Evolutionary conservation across 2,329 filamentous ascomycete genomes (phyloP).

Genomic region (Cadophora sp.): DNA sequence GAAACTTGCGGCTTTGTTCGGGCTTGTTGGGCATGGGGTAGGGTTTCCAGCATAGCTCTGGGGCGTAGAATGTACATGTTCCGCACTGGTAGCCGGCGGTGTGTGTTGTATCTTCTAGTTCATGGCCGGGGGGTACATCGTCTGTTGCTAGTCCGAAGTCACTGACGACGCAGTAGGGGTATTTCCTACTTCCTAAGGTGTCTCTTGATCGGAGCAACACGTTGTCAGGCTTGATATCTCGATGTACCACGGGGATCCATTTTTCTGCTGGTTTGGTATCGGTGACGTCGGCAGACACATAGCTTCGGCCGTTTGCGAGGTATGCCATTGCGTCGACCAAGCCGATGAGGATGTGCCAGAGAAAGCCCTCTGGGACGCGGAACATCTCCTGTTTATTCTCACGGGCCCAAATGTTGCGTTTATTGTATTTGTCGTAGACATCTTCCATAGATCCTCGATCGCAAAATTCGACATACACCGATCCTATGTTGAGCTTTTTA

Average conservation of each 20-base stretch:
- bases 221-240: slow-evolving; percentile 44
- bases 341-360: slow-evolving; percentile 42
- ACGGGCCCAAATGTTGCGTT: slow-evolving; percentile 1
- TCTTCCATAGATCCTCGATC: slow-evolving; percentile 40
- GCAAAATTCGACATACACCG: slow-evolving; percentile 43
- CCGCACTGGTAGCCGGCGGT: slow-evolving; percentile 18
- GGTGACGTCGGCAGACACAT: slow-evolving; percentile 17
- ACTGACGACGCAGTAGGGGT: slow-evolving; percentile 40
- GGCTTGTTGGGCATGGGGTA: slow-evolving; percentile 21
- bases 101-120: slow-evolving; percentile 23
- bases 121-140: slow-evolving; percentile 21
- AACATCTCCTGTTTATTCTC: slow-evolving; percentile 3
- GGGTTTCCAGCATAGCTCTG: slow-evolving; percentile 36
- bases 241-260: slow-evolving; percentile 41
- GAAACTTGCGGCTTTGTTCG: slow-evolving; percentile 22
- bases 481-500: slow-evolving; percentile 22
- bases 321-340: slow-evolving; percentile 41
- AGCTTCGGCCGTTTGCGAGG: slow-evolving; percentile 33
- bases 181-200: slow-evolving; percentile 33
- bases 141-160: slow-evolving; percentile 42
- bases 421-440: slow-evolving; percentile 33
- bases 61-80: slow-evolving; percentile 33
- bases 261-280: slow-evolving; percentile 14
- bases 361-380: slow-evolving; percentile 37
- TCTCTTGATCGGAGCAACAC: slow-evolving; percentile 39